These are phyloP conservation scores for Osmanthus fragrans DNA, from an alignment of 257 asterid genomes.

Conservation along the genomic window DNA sequence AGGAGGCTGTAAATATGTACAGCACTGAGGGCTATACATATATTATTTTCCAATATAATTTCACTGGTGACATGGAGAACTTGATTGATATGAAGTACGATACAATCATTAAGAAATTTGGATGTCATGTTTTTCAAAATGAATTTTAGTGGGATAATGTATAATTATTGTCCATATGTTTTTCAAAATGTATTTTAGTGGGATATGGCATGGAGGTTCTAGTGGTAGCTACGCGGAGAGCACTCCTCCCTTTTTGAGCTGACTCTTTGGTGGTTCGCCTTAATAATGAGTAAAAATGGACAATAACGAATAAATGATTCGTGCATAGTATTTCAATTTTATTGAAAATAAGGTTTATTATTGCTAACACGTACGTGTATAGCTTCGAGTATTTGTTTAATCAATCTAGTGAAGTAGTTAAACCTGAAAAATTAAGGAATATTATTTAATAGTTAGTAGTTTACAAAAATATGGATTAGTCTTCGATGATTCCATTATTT, in stretches of 20 bases:
- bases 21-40: no score
- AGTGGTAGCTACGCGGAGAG: no score
- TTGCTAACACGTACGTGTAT: not conserved
- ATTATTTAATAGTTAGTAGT: not conserved
- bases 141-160: not conserved
- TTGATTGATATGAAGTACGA: no score
- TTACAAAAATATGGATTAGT: not conserved
- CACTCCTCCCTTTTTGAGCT: not conserved
- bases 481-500: not conserved
- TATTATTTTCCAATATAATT: no score
- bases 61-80: no score
- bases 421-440: not conserved
- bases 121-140: no score
- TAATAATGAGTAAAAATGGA: not conserved
- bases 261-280: not conserved
- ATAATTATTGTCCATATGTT: not conserved
- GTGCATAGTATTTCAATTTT: no score
- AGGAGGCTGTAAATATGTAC: no score
- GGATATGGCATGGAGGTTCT: not conserved
- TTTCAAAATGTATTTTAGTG: not conserved
- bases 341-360: not conserved
- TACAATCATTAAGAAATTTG: no score
- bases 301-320: no score
- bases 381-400: not conserved
- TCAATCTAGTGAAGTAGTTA: not conserved